A percentile compares a stretch with the other conserved stretches of the same genome.
Evolutionary conservation across 495 filamentous ascomycete genomes (phyloP).

Genomic region (Saxispiralis lemnorum): DNA sequence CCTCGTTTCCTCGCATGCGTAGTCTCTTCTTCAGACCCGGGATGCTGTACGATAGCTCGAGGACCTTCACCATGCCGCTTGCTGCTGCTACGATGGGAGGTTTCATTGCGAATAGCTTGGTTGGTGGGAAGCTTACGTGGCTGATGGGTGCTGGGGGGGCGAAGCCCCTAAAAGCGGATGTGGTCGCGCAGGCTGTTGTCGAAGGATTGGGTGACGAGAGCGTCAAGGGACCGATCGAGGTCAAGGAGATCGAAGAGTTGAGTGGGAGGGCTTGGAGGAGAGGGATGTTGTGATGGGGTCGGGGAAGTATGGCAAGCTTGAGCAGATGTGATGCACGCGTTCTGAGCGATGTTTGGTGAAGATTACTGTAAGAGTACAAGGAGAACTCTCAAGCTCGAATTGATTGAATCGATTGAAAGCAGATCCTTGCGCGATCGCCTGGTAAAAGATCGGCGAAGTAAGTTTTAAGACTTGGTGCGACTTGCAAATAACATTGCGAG

Average conservation of each 20-base stretch:
- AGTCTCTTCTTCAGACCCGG: constrained; percentile 67
- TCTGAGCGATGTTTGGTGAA: no score
- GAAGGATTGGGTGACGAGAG: constrained; percentile 24
- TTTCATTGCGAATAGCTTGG: constrained; percentile 37
- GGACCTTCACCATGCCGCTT: constrained; percentile 68
- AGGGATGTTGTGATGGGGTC: constrained; percentile 20
- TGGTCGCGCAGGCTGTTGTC: constrained; percentile 49
- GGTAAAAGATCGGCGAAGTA: no score
- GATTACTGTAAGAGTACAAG: no score
- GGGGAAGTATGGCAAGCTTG: no score
- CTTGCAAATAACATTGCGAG: no score
- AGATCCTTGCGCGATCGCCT: no score
- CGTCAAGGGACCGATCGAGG: constrained; percentile 23
- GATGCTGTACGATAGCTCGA: constrained; percentile 72
- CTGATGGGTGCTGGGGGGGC: constrained; percentile 62
- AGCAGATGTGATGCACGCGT: no score
- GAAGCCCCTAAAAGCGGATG: constrained; percentile 73
- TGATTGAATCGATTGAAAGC: no score
- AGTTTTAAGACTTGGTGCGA: no score
- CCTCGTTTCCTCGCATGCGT: constrained; percentile 54
- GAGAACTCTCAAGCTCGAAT: no score
- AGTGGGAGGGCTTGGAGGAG: constrained; percentile 25
- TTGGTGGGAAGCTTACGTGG: constrained; percentile 53
- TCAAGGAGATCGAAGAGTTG: constrained; percentile 24
- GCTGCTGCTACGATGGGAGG: constrained; percentile 54